phyloP scores from a whole-genome alignment of 768 basidiomycete genomes.

The Lactarius deliciosus region DNA sequence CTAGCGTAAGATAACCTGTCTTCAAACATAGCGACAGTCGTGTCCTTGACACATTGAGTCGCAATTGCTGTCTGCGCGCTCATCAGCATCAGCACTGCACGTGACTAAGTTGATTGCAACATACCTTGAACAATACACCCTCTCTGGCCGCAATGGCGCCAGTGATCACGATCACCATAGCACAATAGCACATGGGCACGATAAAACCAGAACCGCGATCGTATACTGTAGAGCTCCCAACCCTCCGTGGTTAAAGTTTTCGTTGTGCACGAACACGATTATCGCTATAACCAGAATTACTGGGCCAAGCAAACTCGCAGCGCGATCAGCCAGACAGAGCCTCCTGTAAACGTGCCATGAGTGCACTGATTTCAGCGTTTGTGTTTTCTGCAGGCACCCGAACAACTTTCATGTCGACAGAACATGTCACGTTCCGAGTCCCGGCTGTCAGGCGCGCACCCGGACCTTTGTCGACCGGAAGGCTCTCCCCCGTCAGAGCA shows the following conservation, averaged over 20 bases:
- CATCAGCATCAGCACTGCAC: background rate
- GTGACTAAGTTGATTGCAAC: background rate
- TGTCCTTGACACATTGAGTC: slow-evolving; percentile 31
- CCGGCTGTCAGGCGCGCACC: slow-evolving; percentile 42
- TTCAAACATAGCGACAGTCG: slow-evolving; percentile 54
- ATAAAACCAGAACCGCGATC: slow-evolving; percentile 51
- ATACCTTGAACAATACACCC: slow-evolving; percentile 38
- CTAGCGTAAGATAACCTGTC: slow-evolving; percentile 55
- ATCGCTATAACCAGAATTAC: slow-evolving; percentile 44
- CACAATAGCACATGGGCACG: slow-evolving; percentile 51
- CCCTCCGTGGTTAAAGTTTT: slow-evolving; percentile 33
- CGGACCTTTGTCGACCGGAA: slow-evolving; percentile 38
- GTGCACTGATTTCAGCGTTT: slow-evolving; percentile 38
- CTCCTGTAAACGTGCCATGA: slow-evolving; percentile 40
- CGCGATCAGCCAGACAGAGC: slow-evolving; percentile 47
- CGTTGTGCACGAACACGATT: slow-evolving; percentile 37
- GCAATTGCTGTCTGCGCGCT: slow-evolving; percentile 17
- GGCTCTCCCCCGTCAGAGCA: slow-evolving; percentile 44
- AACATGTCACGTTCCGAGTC: slow-evolving; percentile 39
- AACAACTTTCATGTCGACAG: slow-evolving; percentile 38
- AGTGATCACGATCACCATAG: slow-evolving; percentile 39
- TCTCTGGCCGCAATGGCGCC: slow-evolving; percentile 37
- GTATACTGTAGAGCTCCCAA: too few species aligned
- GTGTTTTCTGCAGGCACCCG: slow-evolving; percentile 44
- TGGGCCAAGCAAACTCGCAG: slow-evolving; percentile 51